Conservation (phyloP, 2,329 filamentous ascomycete genomes). For the Neonectria neomacrospora region DNA sequence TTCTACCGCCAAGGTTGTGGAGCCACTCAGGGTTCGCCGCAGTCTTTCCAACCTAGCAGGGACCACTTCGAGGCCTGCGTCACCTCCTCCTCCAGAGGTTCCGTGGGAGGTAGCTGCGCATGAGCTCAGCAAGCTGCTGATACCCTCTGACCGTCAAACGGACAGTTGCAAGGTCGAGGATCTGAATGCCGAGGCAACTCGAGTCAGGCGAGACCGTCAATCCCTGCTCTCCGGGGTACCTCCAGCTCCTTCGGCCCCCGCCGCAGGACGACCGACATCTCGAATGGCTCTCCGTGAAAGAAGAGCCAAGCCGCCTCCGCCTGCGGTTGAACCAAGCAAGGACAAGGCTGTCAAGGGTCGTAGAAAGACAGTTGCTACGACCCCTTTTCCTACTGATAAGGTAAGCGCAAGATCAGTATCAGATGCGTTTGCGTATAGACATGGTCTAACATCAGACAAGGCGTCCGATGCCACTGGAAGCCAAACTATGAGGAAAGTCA, state of each 20-base stretch:
- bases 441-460: conserved; percentile 40
- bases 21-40: conserved; percentile 72
- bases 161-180: conserved; percentile 83
- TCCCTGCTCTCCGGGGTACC: conserved; percentile 55
- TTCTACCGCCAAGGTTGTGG: conserved; percentile 82
- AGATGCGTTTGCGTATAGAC: background rate
- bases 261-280: conserved; percentile 58
- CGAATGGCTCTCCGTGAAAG: conserved; percentile 80
- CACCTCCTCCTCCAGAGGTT: conserved; percentile 82
- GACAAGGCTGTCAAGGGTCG: conserved; percentile 55
- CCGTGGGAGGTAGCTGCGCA: conserved; percentile 87
- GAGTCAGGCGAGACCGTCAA: conserved; percentile 73
- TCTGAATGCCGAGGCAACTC: conserved; percentile 74
- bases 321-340: conserved; percentile 58
- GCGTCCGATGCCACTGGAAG: conserved; percentile 40
- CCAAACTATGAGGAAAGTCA: conserved; percentile 49
- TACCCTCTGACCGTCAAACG: conserved; percentile 80
- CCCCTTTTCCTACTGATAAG: conserved; percentile 43
- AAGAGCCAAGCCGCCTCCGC: conserved; percentile 67
- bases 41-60: conserved; percentile 66
- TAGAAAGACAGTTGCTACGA: conserved; percentile 69
- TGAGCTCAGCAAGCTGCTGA: conserved; percentile 83
- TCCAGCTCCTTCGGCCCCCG: conserved; percentile 42
- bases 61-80: conserved; percentile 58
- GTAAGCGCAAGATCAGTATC: conserved; percentile 31